These are phyloP conservation scores for Gomphus sp. DNA, from an alignment of 1,284 basidiomycete genomes.

Conservation along the genomic window DNA sequence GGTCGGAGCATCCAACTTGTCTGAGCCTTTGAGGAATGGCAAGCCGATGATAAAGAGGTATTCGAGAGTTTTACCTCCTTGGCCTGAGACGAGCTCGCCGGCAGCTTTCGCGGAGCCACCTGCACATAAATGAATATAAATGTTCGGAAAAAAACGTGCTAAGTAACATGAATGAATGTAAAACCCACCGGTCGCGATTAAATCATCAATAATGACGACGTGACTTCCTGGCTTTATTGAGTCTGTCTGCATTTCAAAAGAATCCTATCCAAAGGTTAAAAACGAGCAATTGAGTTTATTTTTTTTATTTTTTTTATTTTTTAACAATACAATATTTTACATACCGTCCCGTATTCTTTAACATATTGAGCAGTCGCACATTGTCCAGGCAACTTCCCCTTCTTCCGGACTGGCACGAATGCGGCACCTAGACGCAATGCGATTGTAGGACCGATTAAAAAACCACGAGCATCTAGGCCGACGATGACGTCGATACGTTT, in stretches of 20 bases:
- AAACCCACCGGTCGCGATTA: slow-evolving; percentile 84
- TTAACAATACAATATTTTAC: slow-evolving; percentile 19
- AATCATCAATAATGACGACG: slow-evolving; percentile 89
- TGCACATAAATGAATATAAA: slow-evolving; percentile 19
- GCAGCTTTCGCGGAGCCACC: slow-evolving; percentile 94
- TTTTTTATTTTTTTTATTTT: no score
- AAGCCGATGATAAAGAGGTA: slow-evolving; percentile 94
- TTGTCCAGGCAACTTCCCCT: slow-evolving; percentile 88
- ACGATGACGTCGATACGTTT: slow-evolving; percentile 91
- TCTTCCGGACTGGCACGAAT: slow-evolving; percentile 95
- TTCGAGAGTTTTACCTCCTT: slow-evolving; percentile 80
- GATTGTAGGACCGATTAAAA: slow-evolving; percentile 90
- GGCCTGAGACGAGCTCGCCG: slow-evolving; percentile 79
- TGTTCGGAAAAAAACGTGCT: not conserved
- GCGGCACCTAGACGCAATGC: slow-evolving; percentile 88
- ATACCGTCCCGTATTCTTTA: slow-evolving; percentile 89
- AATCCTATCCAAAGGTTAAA: slow-evolving; percentile 44
- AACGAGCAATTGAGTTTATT: no score
- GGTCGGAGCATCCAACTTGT: slow-evolving; percentile 77
- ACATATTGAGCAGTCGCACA: slow-evolving; percentile 74
- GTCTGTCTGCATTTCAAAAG: slow-evolving; percentile 91
- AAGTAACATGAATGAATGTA: not conserved
- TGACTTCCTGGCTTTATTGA: slow-evolving; percentile 78
- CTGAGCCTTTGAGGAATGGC: slow-evolving; percentile 71
- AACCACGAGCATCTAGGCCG: slow-evolving; percentile 93